Base-by-base conservation (phyloP, 257 asterid genomes). In the Coffea eugenioides region DNA sequence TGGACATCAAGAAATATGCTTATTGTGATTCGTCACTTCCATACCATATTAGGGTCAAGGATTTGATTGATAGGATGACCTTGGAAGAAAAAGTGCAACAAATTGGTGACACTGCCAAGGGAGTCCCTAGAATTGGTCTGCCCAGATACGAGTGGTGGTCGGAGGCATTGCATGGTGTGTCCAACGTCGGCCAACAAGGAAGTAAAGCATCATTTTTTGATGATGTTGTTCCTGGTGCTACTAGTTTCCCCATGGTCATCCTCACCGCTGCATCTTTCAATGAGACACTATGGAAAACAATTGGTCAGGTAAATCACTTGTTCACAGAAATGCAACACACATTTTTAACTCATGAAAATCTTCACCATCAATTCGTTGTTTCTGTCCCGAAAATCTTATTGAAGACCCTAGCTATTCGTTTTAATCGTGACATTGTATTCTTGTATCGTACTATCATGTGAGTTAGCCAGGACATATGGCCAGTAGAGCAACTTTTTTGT, bases 71-170 rank as follows among this genome's bases (percentile, higher is more conserved):
- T 25, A 70, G 91, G 11, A 77, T 90, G 88, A 88, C 89, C 5
- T 73, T 89, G 23, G 12, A 71, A 3, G 91, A 88, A 11, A 90
- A 90, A 65, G 79, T 77, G 0, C 61, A 62, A 6, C 93, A 90
- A 27, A 74, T 86, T 2, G 91, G 89, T 2, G 81, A 90, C 65
- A 69, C 72, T 5, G 90, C 91, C 6, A 9, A 13, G 0, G 93
- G 89, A 0, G 87, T 86, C 7, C 77, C 84, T 0, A 69, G 91
- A 15, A 66, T 88, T 41, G 90, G 89, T 3, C 81, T 89, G 8
- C 90, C 89, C 4, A 23, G 49, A 64, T 89, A 89, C 70, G 78
- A 81, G 76, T 86, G 93, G 93, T 89, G 93, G 93, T 86, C 90
- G 0, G 91, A 89, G 84, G 93, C 93, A 1, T 76, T 89, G 70